Evolutionary conservation across 2,329 filamentous ascomycete genomes (phyloP), one percentile per base, ranked within the genome.

Genomic region (Colletotrichum phormii): DNA sequence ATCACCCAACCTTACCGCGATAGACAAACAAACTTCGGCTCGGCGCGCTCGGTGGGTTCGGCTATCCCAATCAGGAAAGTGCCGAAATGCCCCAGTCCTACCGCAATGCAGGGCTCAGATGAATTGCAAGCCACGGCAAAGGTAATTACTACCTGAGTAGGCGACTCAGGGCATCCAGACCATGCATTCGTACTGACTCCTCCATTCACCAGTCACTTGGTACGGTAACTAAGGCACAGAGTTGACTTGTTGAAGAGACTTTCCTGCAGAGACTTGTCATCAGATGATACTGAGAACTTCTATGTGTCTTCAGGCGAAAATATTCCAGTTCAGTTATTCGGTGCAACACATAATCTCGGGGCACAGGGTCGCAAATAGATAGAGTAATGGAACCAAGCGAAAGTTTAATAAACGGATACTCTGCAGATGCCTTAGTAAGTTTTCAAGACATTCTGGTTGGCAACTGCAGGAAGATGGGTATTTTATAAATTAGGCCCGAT

Each of bases 61-160:
- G 42, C 60, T 63, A 54, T 13, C 37, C 69, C 37, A 35, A 64
- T 49, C 33, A 22, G 61, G 65, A n/a, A 22, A 54, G 5, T 61
- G 31, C 55, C 62, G 63, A 46, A 59, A 64, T 29, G 33, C 24
- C 5, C 4, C 11, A 26, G 11, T n/a, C 12, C 7, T 5, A 18
- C 5, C 24, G 24, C 35, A 35, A 33, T 22, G 24, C 61, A 33
- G n/a, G 13, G 26, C 35, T 61, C 37, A 60, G 24, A 4, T 26
- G 51, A 53, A 24, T 24, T n/a, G 9, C 18, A 24, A 13, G 22
- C 51, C 51, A 26, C 11, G 13, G 24, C 9, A 6, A 18, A 53
- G 4, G 22, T 15, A n/a, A 13, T 42, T 5, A n/a, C 13, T 15
- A n/a, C n/a, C n/a, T n/a, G n/a, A 42, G 35, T 15, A 46, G 42